Evolutionary conservation across 805 yeast genomes (phyloP).

Genomic region (Metschnikowia baotianmanensis): DNA sequence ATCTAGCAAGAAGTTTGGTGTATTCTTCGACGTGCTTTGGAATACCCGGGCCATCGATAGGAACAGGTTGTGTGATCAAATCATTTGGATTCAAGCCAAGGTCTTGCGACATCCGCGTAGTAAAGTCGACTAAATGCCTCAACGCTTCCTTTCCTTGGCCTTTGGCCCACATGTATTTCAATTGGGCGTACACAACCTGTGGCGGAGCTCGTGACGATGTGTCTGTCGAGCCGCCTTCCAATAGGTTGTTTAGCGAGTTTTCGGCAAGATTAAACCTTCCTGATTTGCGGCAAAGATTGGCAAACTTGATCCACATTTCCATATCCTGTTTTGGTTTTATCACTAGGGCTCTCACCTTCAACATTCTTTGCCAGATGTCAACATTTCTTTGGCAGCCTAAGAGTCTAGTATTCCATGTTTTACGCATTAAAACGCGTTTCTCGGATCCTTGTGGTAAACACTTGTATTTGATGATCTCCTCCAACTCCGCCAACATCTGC

Average conservation of each 20-base stretch:
- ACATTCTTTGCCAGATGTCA: constrained; percentile 97
- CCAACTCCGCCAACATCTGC: constrained; percentile 95
- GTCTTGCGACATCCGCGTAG: constrained; percentile 86
- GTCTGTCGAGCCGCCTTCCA: constrained; percentile 69
- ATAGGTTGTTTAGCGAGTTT: constrained; percentile 74
- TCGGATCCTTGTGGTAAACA: constrained; percentile 80
- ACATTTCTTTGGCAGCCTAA: constrained; percentile 95
- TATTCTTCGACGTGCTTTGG: constrained; percentile 77
- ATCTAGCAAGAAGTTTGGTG: constrained; percentile 83
- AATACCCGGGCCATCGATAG: constrained; percentile 67
- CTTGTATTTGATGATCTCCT: constrained; percentile 90
- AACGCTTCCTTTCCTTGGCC: constrained; percentile 87
- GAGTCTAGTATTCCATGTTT: constrained; percentile 91
- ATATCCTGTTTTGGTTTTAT: constrained; percentile 93
- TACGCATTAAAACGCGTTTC: constrained; percentile 71
- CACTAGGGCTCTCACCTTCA: constrained; percentile 89
- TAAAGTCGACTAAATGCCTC: constrained; percentile 80
- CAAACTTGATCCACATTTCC: constrained; percentile 98
- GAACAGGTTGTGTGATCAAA: constrained; percentile 80
- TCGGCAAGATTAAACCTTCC: constrained; percentile 92
- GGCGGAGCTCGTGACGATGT: constrained; percentile 84
- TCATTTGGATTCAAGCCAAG: constrained; percentile 85
- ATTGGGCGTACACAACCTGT: constrained; percentile 93
- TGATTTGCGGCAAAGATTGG: constrained; percentile 91
- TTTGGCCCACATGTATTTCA: constrained; percentile 96